Evolutionary conservation across 208 protist genomes (phyloP), one percentile per base, ranked within the genome.

Genomic region (Leishmania tropica): DNA sequence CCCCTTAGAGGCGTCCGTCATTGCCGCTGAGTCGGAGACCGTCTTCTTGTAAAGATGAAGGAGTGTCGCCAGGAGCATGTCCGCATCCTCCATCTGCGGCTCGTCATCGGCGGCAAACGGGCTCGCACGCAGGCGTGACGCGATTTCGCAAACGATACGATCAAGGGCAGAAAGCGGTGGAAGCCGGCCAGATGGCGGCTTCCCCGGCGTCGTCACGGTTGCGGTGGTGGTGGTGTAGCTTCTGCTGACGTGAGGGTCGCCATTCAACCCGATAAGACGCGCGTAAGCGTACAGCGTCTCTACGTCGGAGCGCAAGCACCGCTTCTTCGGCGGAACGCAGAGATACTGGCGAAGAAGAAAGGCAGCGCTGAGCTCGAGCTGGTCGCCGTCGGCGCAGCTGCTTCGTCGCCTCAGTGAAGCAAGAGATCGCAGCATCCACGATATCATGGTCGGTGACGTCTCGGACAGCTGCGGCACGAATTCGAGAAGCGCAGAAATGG

Each of bases 371-470:
- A 47, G 54, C 17, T 45, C 28, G 13, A 78, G n/a, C 24, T 48
- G 11, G 4, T n/a, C n/a, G 6, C 6, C 10, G 13, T 67, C 28
- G 8, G 10, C 28, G 17, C n/a, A 10, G 28, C 4, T 28, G 21
- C 35, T 31, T 10, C n/a, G 21, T 7, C 19, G 56, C 4, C 54
- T 13, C 15, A 82, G 31, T 10, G 51, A 51, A 19, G 65, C 78
- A 19, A 85, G 70, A 28, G 82, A 85, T 15, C 47, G 62, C 35
- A 82, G 73, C 82, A 79, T 79, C 82, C 78, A 85, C 24, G 82
- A 81, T n/a, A 85, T 67, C 78, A 82, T 24, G 13, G 64, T 68
- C 19, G 82, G 73, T 13, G 65, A 31, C 3, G 78, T 35, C 42
- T 75, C 71, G 2, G 51, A 51, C 1, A 85, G 53, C 53, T 42